Evolutionary conservation across 2,329 filamentous ascomycete species (phyloP).

Genomic region (Sordariomycetes sp.): DNA sequence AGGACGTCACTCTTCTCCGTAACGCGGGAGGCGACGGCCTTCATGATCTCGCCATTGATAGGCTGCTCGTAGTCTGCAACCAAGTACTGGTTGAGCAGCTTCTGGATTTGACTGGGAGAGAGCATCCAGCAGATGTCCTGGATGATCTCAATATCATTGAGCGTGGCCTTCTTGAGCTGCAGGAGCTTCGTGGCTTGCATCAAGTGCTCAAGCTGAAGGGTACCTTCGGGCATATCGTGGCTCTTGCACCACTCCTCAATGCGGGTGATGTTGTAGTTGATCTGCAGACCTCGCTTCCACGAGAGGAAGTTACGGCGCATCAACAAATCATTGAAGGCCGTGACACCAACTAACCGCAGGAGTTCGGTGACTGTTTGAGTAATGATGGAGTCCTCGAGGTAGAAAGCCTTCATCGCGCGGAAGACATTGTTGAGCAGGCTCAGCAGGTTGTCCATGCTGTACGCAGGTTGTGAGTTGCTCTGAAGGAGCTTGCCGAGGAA

Average conservation of each 20-base stretch:
- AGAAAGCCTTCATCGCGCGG: conserved; percentile 98
- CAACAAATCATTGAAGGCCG: conserved; percentile 94
- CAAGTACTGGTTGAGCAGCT: conserved; percentile 95
- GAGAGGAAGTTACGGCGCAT: conserved; percentile 98
- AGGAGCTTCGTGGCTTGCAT: conserved; percentile 99
- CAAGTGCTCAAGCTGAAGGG: conserved; percentile 90
- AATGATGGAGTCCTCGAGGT: conserved; percentile 92
- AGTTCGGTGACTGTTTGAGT: conserved; percentile 93
- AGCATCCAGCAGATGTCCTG: conserved; percentile 99
- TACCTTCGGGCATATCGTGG: conserved; percentile 98
- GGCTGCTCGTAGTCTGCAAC: conserved; percentile 98
- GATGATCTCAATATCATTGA: conserved; percentile 99
- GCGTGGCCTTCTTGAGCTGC: conserved; percentile 95
- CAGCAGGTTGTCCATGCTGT: conserved; percentile 98
- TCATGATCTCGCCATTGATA: conserved; percentile 99
- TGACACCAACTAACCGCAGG: conserved; percentile 86
- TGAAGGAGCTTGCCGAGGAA: conserved; percentile 96
- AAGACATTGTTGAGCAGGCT: conserved; percentile 94
- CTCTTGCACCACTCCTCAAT: conserved; percentile 99
- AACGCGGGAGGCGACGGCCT: conserved; percentile 91
- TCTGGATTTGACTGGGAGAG: conserved; percentile 97
- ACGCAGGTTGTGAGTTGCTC: conserved; percentile 84
- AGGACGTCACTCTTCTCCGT: conserved; percentile 98
- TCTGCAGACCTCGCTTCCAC: conserved; percentile 98
- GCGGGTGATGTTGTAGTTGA: conserved; percentile 99